Evolutionary conservation across 1,284 basidiomycete genomes (phyloP).

Genomic region (Ceratobasidium sp.): DNA sequence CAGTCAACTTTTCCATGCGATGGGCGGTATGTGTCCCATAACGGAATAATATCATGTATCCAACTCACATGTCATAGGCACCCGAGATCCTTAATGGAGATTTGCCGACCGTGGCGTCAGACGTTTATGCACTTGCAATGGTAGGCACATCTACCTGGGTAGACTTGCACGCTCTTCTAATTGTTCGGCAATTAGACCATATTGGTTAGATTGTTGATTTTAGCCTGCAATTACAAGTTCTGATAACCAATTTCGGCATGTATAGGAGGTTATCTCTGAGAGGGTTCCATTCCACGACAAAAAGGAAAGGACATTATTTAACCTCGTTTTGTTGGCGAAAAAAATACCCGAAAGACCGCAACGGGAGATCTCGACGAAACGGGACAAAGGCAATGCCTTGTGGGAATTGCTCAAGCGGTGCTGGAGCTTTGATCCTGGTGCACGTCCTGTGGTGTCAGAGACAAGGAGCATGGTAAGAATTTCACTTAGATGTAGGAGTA

Average conservation of each 20-base stretch:
- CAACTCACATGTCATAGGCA: neutral
- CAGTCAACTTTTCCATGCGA: neutral
- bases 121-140: constrained; percentile 14
- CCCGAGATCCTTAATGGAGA: neutral
- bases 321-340: neutral
- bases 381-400: too few relatives aligned
- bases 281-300: neutral
- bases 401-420: too few relatives aligned
- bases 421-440: too few relatives aligned
- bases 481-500: too few relatives aligned
- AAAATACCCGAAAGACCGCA: neutral
- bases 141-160: neutral
- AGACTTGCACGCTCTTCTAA: too few relatives aligned
- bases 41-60: too few relatives aligned
- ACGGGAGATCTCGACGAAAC: neutral
- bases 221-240: neutral
- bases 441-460: too few relatives aligned
- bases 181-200: neutral
- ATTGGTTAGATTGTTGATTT: neutral
- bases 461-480: too few relatives aligned
- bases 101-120: neutral
- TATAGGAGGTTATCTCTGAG: neutral
- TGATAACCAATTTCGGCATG: too few relatives aligned
- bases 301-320: neutral
- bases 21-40: neutral